A percentile compares a stretch with the other conserved stretches of the same genome.
Conservation (phyloP, 2,329 filamentous ascomycete species). For the Phyllosticta capitalensis region DNA sequence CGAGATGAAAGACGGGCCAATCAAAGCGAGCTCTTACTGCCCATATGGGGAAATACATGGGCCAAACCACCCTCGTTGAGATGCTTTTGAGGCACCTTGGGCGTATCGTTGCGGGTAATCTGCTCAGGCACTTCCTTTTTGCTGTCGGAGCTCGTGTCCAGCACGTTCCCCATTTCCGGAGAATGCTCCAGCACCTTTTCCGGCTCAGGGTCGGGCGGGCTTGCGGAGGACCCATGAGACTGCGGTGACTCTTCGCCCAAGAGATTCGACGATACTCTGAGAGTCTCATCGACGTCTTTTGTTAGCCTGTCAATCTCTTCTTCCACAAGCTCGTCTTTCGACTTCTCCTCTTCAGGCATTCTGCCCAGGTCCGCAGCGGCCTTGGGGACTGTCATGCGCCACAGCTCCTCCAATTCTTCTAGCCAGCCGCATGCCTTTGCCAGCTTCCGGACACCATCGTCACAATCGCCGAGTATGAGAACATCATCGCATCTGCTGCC, state of each 20-base stretch:
- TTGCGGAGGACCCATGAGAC: not conserved
- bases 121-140: conserved; percentile 2
- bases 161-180: conserved; percentile 6
- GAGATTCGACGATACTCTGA: conserved; percentile 25
- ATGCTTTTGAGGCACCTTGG: conserved; percentile 1
- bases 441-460: conserved; percentile 67
- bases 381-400: conserved; percentile 56
- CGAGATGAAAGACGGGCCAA: not conserved
- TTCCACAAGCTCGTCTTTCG: conserved; percentile 46
- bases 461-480: conserved; percentile 70
- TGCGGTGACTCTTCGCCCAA: not conserved
- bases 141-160: conserved; percentile 8
- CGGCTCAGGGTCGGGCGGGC: not conserved
- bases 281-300: conserved; percentile 46
- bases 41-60: conserved; percentile 24
- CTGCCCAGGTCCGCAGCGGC: conserved; percentile 39
- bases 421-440: conserved; percentile 76
- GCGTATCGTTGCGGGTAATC: not conserved
- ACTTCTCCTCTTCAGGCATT: conserved; percentile 24
- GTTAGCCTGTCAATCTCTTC: conserved; percentile 51
- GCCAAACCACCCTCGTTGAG: conserved; percentile 13
- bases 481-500: conserved; percentile 78
- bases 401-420: conserved; percentile 69
- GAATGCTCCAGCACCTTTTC: not conserved
- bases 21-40: conserved; percentile 36